Conservation (phyloP, 2,329 filamentous ascomycete genomes). For the Atkinsonella hypoxylon region DNA sequence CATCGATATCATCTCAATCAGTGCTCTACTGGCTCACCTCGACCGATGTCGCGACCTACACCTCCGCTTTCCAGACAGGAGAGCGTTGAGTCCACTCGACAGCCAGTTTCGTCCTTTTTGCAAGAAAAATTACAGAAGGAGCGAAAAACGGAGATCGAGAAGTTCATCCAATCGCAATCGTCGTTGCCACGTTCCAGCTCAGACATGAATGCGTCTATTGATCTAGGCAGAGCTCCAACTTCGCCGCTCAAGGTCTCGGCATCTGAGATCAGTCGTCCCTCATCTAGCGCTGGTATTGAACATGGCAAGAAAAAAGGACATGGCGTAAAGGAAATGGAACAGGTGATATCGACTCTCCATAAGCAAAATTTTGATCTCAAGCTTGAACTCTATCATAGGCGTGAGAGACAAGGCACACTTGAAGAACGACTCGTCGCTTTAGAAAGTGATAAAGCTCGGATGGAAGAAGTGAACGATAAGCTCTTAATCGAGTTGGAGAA, state of each 20-base stretch:
- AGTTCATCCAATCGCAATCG: conserved; percentile 18
- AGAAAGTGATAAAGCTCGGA: conserved; percentile 39
- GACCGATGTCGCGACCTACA: conserved; percentile 26
- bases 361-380: conserved; percentile 73
- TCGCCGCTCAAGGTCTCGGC: conserved; percentile 27
- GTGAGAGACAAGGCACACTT: conserved; percentile 48
- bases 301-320: conserved; percentile 37
- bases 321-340: conserved; percentile 57
- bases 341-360: conserved; percentile 54
- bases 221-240: conserved; percentile 24
- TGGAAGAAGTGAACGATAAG: conserved; percentile 45
- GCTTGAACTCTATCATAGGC: conserved; percentile 57
- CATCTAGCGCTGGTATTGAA: conserved; percentile 30
- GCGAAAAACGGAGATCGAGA: conserved; percentile 36
- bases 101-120: conserved; percentile 36
- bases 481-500: conserved; percentile 51
- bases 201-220: conserved; percentile 26
- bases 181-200: conserved; percentile 23
- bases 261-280: conserved; percentile 26
- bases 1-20: conserved; percentile 30
- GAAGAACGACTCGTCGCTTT: conserved; percentile 46
- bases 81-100: conserved; percentile 28
- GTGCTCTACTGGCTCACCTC: conserved; percentile 22
- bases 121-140: conserved; percentile 43
- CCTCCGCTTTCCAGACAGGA: conserved; percentile 31